Evolutionary conservation across 1,284 basidiomycete genomes (phyloP), one percentile per base, ranked within the genome.

Genomic region (Exsudoporus floridanus): DNA sequence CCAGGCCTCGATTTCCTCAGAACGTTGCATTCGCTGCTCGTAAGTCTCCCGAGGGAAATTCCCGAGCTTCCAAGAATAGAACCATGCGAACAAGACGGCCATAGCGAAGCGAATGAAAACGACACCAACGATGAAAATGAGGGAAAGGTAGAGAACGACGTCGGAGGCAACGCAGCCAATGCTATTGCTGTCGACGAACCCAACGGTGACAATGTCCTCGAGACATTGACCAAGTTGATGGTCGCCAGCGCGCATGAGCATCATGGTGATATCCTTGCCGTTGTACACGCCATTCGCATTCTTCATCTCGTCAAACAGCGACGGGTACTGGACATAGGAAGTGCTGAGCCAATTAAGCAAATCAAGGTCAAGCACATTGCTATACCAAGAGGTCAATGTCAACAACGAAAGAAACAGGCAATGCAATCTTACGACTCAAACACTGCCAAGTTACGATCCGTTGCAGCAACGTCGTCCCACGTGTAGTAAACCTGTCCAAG

Each of bases 41-140:
- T 96, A 94, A 33, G 93, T 92, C 75, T 99, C 97, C 49, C 85
- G 83, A 60, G 88, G 88, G 78, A 98, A 99, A 62, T 92, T 90
- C 48, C 96, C 96, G 38, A 99, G 79, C 65, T 86, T 86, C 89
- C 91, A 94, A 21, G 91, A 93, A 67, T 94, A 86, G 81, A 98
- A 99, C 96, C 96, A 99, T 37, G 91, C 82, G 73, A 99, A 99
- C 69, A 93, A 79, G 63, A 98, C 90, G 38, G 97, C 96, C 94
- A 99, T 96, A 61, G 83, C 77, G 77, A 98, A 99, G 57, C 94
- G 93, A 73, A 98, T 95, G 50, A 83, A 79, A 52, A 99, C 96
- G 54, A 98, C 95, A 55, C 96, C 97, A 58, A 98, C 87, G 70
- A 99, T 99, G 82, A 98, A 97, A 60, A 96, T 84, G 62, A 98